phyloP scores from a whole-genome alignment of 176 grass and related monocot species.

The Leersia perrieri region DNA sequence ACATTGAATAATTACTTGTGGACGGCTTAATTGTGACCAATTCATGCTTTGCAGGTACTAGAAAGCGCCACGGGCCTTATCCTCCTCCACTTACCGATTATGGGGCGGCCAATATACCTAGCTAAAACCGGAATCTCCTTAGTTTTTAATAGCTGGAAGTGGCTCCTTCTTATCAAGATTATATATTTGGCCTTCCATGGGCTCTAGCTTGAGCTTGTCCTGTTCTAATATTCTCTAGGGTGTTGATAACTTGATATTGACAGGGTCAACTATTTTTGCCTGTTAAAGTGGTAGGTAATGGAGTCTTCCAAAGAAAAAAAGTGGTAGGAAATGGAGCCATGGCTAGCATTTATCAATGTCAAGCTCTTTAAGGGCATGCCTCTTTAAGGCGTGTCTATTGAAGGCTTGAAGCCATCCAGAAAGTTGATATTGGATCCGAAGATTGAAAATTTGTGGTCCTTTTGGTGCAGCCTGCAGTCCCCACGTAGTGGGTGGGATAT shows the following conservation, averaged over 20 bases:
- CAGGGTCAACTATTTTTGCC: not conserved
- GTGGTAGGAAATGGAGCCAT: not conserved
- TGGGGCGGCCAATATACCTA: constrained; percentile 36
- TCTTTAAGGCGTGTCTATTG: not conserved
- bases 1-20: not conserved
- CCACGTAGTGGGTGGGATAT: not conserved
- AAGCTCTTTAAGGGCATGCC: not conserved
- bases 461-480: not conserved
- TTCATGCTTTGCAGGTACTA: not conserved
- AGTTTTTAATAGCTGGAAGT: constrained; percentile 12
- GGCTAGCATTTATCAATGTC: not conserved
- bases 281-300: constrained; percentile 24
- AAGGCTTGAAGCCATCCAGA: constrained; percentile 11
- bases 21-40: not conserved
- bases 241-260: not conserved
- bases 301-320: not conserved
- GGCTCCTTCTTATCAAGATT: constrained; percentile 10
- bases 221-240: constrained; percentile 10
- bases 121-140: not conserved
- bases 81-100: constrained; percentile 10
- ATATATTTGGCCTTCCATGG: constrained; percentile 5
- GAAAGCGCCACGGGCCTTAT: constrained; percentile 6
- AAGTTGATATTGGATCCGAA: not conserved
- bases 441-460: constrained; percentile 13
- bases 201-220: not conserved